Percentiles rank a stretch among this genome's conserved stretches.
Evolutionary conservation across 352 stramenopile genomes (phyloP).

Genomic region (Detonula confervacea): DNA sequence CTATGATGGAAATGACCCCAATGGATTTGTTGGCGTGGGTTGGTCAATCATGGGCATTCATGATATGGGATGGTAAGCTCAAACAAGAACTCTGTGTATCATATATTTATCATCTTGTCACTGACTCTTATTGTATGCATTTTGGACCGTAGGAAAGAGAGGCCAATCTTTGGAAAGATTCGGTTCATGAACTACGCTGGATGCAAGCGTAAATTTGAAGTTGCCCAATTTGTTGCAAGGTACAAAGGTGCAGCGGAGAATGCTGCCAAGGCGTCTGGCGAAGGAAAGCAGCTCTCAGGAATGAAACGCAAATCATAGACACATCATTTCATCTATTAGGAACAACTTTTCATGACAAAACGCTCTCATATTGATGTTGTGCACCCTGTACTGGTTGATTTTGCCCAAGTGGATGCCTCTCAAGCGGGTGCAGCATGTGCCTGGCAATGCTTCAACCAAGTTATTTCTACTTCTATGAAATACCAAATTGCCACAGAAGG

Average conservation of each 20-base stretch:
- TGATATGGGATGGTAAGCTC: constrained; percentile 90
- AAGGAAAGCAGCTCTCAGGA: constrained; percentile 24
- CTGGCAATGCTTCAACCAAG: too few species aligned
- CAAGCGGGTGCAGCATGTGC: too few species aligned
- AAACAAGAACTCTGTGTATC: too few species aligned
- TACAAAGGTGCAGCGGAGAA: constrained; percentile 74
- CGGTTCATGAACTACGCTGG: constrained; percentile 98
- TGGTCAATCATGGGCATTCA: constrained; percentile 95
- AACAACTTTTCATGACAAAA: too few species aligned
- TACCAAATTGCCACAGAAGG: too few species aligned
- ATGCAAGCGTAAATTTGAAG: constrained; percentile 98
- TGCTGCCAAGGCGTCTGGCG: constrained; percentile 46
- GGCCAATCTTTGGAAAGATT: constrained; percentile 98
- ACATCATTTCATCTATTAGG: too few species aligned
- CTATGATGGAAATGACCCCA: constrained; percentile 96
- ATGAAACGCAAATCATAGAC: constrained; percentile 58
- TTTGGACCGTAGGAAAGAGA: constrained; percentile 88
- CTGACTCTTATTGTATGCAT: constrained; percentile 18
- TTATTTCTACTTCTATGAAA: too few species aligned
- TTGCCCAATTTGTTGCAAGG: constrained; percentile 85
- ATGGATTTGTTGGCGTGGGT: constrained; percentile 88
- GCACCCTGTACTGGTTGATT: too few species aligned
- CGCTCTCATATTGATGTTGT: too few species aligned
- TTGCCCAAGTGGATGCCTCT: too few species aligned
- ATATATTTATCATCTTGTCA: constrained; percentile 36